phyloP scores from a whole-genome alignment of 164 flowering plant species.

The Aristolochia contorta region DNA sequence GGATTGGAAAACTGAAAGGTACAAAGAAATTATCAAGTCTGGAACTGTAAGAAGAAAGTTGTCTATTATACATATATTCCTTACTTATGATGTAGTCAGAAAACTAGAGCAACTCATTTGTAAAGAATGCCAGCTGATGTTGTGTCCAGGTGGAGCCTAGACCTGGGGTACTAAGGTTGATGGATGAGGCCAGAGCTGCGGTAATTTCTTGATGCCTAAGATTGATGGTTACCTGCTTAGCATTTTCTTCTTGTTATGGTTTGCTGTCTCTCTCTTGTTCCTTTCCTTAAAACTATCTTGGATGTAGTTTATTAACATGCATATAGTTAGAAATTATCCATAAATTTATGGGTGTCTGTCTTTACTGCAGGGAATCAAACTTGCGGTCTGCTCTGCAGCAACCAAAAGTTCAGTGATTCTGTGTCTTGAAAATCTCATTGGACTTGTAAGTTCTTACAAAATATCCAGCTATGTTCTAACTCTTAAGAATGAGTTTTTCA shows the following conservation, averaged over 20 bases:
- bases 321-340: no score
- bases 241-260: not conserved
- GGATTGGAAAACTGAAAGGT: conserved; percentile 99
- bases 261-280: not conserved
- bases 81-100: not conserved
- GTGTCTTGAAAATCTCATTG: conserved; percentile 90
- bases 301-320: not conserved
- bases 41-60: conserved; percentile 64
- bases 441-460: conserved; percentile 39
- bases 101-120: conserved; percentile 2
- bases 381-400: conserved; percentile 97
- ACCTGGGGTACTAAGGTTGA: conserved; percentile 88
- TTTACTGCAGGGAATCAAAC: conserved; percentile 57
- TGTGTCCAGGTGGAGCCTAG: conserved; percentile 70
- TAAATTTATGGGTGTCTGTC: not conserved
- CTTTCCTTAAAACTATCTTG: not conserved
- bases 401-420: conserved; percentile 93
- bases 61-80: not conserved
- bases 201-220: conserved; percentile 26
- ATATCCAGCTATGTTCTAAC: not conserved
- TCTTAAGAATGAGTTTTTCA: no score
- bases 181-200: conserved; percentile 91
- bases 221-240: conserved; percentile 15
- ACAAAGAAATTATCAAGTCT: conserved; percentile 87
- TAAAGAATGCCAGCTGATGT: conserved; percentile 10